Evolutionary conservation across 768 basidiomycete species (phyloP), one percentile per base, ranked within the genome.

Genomic region (Suillus subalutaceus): DNA sequence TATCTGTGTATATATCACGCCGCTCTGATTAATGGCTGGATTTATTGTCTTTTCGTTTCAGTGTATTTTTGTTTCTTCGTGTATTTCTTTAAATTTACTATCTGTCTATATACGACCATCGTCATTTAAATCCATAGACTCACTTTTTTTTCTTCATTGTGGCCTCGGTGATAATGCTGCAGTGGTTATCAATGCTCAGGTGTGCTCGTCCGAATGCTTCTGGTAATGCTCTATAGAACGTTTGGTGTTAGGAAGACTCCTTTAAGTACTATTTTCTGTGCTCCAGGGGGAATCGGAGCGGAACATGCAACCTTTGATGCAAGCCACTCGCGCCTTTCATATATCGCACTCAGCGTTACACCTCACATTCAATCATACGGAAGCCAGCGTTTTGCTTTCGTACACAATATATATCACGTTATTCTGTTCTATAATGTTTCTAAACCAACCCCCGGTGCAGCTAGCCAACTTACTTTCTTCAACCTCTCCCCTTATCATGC

Each of bases 11-110:
- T 10, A 56, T 16, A 56, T 56, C 55, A 35, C 55, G 35, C 55
- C 12, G 20, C 55, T 56, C 20, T 56, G 18, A 20, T n/a, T 56
- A 37, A 56, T 56, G 55, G 55, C 55, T 56, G 55, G 55, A 56
- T 37, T 56, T 37, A 13, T 12, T 20, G 18, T 37, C 6, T n/a
- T 35, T 30, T 35, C 35, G 6, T n/a, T 37, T 13, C 20, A n/a
- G 12, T 56, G 55, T 56, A 56, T 56, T 56, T 56, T 56, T 35
- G 55, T 37, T 56, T 6, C 12, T n/a, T 35, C 12, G 35, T 56
- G 55, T 56, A 56, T 56, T 35, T 56, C 6, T 55, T 32, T 5
- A 30, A 53, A 18, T 35, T 16, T 56, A 53, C 52, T 35, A 5
- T 53, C 53, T 20, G 53, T 55, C 8, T 26, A 52, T 52, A 55